Base-by-base conservation (phyloP, 352 stramenopile genomes). In the Vaucheria bursata region DNA sequence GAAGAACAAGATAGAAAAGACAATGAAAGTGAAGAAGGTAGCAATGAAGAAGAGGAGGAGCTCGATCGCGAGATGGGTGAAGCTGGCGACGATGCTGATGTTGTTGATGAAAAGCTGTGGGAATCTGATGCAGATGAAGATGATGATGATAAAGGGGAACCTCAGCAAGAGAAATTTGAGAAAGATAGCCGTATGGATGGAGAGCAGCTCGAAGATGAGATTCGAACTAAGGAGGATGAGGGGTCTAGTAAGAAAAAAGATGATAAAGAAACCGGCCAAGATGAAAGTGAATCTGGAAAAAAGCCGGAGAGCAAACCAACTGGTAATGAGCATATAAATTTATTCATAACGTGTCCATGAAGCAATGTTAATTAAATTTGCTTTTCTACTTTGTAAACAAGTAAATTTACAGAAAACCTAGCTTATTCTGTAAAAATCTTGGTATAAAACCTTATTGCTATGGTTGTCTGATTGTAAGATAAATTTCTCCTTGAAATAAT, bases 31-130 rank as follows among this genome's bases (percentile, higher is more conserved):
- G 31, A 0, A 6, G 18, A 49, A 71, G 25, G 25, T 18, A 90
- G 95, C 59, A n/a, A n/a, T n/a, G 84, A 97, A 0, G 90, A 95
- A 0, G 88, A 95, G 76, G 89, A 94, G 85, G 96, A 99, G 76
- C 87, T 98, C 0, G 97, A 99, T 81, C 90, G 95, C 36, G 96
- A 99, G 87, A 99, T 99, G 95, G 96, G 95, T 31, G 95, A 99
- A 32, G 92, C 96, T 53, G 88, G 94, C 49, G 90, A 96, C 31
- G 91, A 97, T 53, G 95, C 98, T 75, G 95, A 99, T 77, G 94
- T 99, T 18, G 94, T 99, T 34, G 96, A 99, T 81, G 96, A 99
- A 86, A 98, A 98, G 86, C 93, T 99, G 87, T 99, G 95, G 96
- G 93, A 93, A 70, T 87, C 92, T 8, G 88, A 92, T 33, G 88